Evolutionary conservation across 2,329 filamentous ascomycete genomes (phyloP), one percentile per base, ranked within the genome.

Genomic region (Fusarium torulosum): DNA sequence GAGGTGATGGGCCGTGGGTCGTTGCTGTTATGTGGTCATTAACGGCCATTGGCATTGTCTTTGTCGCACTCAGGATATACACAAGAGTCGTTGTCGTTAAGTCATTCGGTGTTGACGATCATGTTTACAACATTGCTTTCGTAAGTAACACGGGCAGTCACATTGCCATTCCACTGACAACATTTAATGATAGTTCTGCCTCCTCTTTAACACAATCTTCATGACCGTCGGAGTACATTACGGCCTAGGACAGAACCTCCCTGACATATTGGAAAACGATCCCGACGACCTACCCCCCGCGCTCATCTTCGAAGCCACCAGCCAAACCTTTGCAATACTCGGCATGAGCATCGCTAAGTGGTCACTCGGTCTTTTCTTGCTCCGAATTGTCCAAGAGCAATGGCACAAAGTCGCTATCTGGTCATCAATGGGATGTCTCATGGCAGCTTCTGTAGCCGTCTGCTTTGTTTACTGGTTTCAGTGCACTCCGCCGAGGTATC

Each of bases 281-380:
- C 35, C 42, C 3, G 58, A 64, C 7, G 59, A 75, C 8, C 44
- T 71, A 3, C 70, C 73, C 3, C 41, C 66, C 1, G 76, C 78
- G 1, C 68, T 70, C 19, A 69, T 78, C 20, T 74, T 72, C 65
- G 75, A 78, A 55, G 64, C 67, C 15, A 74, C 78, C 7, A 76
- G 76, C 4, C 77, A 79, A 51, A 74, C 74, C 1, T 80, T 82
- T 31, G 76, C 76, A 1, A 69, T 82, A 7, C 46, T 79, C 3
- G 79, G 78, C 14, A 82, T 80, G 73, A 77, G 76, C 7, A 67
- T 77, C 8, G 77, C 79, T 1, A 82, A 82, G 35, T 63, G 71
- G 49, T 80, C 79, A 0, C 67, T 82, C 0, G 79, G 78, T 0
- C 72, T 80, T 10, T 81, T 82, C 50, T 55, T 82, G 10, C 66